Conservation (phyloP, 345 rosid species). For the Stellera chamaejasme region DNA sequence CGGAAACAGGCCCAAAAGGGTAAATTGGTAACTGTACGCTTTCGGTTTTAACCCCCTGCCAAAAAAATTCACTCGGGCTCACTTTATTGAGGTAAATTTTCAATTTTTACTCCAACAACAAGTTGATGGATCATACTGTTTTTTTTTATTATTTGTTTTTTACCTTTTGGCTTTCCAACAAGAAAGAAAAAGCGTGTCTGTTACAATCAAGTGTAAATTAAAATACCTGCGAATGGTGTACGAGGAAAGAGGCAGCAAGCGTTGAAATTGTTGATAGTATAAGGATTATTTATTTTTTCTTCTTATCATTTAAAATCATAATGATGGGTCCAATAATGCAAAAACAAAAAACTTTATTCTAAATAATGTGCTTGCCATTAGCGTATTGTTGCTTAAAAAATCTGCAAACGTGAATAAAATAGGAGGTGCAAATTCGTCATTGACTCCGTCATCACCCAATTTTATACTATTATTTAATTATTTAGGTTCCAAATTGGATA, state of each 20-base stretch:
- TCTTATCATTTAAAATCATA: too few relatives aligned
- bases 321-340: too few relatives aligned
- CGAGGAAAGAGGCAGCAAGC: slow-evolving; percentile 18
- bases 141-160: too few relatives aligned
- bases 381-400: too few relatives aligned
- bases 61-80: slow-evolving; percentile 1
- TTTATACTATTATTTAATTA: slow-evolving; percentile 17
- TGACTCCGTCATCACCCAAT: slow-evolving; percentile 28
- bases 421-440: slow-evolving; percentile 28
- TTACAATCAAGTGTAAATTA: not conserved
- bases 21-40: slow-evolving; percentile 5
- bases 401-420: slow-evolving; percentile 3
- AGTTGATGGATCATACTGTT: too few relatives aligned
- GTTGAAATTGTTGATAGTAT: not conserved
- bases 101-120: slow-evolving; percentile 10
- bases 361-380: too few relatives aligned
- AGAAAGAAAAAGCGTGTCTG: too few relatives aligned
- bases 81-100: not conserved
- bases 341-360: too few relatives aligned
- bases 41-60: slow-evolving; percentile 17
- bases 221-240: slow-evolving; percentile 13
- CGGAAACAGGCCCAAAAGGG: not conserved
- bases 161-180: too few relatives aligned
- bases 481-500: too few relatives aligned
- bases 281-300: too few relatives aligned